Evolutionary conservation across 192 early-diverging fungal genomes (phyloP).

Genomic region (Entophlyctis helioformis): DNA sequence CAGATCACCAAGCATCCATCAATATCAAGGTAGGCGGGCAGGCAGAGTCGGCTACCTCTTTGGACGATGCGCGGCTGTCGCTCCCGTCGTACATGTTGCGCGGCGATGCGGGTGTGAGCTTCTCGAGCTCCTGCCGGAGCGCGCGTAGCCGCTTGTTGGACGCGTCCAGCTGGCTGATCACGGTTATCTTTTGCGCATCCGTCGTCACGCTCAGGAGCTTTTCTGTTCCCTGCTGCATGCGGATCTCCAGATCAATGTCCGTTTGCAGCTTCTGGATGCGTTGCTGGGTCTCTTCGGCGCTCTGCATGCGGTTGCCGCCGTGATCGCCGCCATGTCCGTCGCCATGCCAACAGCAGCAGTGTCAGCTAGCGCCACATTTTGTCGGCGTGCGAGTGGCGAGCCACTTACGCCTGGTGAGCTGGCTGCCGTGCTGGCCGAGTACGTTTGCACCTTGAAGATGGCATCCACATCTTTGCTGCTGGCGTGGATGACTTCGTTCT

Average conservation of each 20-base stretch:
- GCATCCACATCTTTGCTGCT: conserved; percentile 34
- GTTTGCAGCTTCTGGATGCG: conserved; percentile 19
- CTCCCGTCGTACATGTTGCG: neutral
- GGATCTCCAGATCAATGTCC: conserved; percentile 33
- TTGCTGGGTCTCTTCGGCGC: conserved; percentile 6
- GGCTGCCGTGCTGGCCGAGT: neutral
- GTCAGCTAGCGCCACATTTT: neutral
- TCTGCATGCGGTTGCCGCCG: neutral
- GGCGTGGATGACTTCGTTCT: conserved; percentile 43
- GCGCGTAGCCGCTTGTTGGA: conserved; percentile 11
- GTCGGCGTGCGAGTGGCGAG: neutral
- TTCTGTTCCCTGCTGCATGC: conserved; percentile 25
- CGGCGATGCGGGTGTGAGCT: neutral
- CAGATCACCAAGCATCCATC: neutral
- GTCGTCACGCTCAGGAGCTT: conserved; percentile 22
- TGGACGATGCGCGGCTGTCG: neutral
- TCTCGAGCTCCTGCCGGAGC: conserved; percentile 17
- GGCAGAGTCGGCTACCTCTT: neutral
- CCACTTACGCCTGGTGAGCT: neutral
- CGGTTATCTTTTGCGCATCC: conserved; percentile 17
- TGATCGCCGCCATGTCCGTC: conserved; percentile 1
- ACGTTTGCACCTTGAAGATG: conserved; percentile 39
- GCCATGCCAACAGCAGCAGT: neutral
- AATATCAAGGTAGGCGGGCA: neutral
- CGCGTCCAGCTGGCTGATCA: conserved; percentile 22